phyloP scores from a whole-genome alignment of 305 asterid species.

The Andrographis paniculata region DNA sequence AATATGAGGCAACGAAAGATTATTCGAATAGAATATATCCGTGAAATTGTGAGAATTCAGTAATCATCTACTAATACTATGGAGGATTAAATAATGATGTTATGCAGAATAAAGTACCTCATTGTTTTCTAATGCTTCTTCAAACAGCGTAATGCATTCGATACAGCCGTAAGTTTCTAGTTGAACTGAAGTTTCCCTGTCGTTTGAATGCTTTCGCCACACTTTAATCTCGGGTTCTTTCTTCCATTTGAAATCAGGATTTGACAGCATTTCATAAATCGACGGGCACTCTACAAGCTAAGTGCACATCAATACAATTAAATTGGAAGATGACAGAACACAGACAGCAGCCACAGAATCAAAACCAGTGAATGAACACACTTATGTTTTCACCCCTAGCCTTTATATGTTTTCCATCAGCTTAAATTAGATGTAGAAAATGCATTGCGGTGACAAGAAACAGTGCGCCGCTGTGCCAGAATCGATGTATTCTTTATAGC shows the following conservation, averaged over 20 bases:
- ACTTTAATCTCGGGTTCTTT: conserved; percentile 72
- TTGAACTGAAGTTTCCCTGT: conserved; percentile 44
- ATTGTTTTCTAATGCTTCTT: conserved; percentile 65
- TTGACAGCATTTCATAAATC: conserved; percentile 83
- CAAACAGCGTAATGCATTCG: conserved; percentile 47
- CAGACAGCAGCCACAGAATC: not conserved
- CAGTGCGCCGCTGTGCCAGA: too few relatives aligned
- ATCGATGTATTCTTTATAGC: too few relatives aligned
- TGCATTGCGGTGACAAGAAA: too few relatives aligned
- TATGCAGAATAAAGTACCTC: conserved; percentile 39
- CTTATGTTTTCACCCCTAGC: too few relatives aligned
- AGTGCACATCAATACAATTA: conserved; percentile 11
- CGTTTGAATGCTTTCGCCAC: conserved; percentile 49
- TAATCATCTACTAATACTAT: not conserved
- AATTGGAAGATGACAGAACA: conserved; percentile 10
- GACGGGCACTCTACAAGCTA: conserved; percentile 92
- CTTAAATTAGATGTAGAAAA: too few relatives aligned
- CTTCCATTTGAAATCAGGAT: conserved; percentile 71
- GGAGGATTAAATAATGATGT: not conserved
- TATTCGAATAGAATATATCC: too few relatives aligned
- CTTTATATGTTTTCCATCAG: too few relatives aligned
- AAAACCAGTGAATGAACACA: not conserved
- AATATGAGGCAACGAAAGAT: conserved; percentile 8
- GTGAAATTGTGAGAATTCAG: too few relatives aligned
- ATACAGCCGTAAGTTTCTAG: conserved; percentile 49